Conservation (phyloP, 306 rosid genomes). For the barrel medic (Medicago truncatula) region MtrunA17r5.0-ANR NC_053049.1:42002001-42002500, state of each 20-base stretch:
- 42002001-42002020: slow-evolving; percentile 66
- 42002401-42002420: slow-evolving; percentile 24
- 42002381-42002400: slow-evolving; percentile 12
- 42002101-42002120: slow-evolving; percentile 88
- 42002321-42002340: not conserved
- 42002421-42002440: not conserved
- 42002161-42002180: slow-evolving; percentile 26
- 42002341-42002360: slow-evolving; percentile 31
- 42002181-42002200: slow-evolving; percentile 22
- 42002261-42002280: slow-evolving; percentile 25
- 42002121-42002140: slow-evolving; percentile 94
- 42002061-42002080: slow-evolving; percentile 93
- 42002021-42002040: slow-evolving; percentile 82
- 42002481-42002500: slow-evolving; percentile 22
- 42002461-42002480: slow-evolving; percentile 25
- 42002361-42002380: slow-evolving; percentile 18
- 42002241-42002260: slow-evolving; percentile 2
- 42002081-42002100: slow-evolving; percentile 86
- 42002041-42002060: slow-evolving; percentile 84
- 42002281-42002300: slow-evolving; percentile 2
- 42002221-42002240: slow-evolving; percentile 20
- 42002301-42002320: not conserved
- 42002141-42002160: slow-evolving; percentile 50
- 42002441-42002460: slow-evolving; percentile 26
- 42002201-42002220: slow-evolving; percentile 20